Percentiles rank a stretch among this genome's conserved stretches.
phyloP scores from a whole-genome alignment of 139 green algal genomes.

The Axilococcus clingmanii region DNA sequence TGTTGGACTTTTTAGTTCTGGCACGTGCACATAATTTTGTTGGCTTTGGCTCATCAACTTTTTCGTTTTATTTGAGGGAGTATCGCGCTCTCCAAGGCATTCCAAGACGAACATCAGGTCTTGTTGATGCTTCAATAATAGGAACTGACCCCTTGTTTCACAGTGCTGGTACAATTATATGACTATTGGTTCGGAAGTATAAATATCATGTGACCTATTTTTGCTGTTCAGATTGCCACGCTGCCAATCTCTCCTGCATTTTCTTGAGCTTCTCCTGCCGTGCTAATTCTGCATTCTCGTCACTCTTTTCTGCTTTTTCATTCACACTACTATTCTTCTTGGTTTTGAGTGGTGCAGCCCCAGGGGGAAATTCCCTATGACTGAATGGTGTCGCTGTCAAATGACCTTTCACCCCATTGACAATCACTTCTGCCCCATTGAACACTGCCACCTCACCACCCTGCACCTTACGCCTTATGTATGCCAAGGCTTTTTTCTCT shows the following conservation, averaged over 20 bases:
- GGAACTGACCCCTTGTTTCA: too few species aligned
- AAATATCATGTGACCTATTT: slow-evolving; percentile 1
- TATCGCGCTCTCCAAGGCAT: too few species aligned
- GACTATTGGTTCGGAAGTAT: not conserved
- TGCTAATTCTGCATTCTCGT: slow-evolving; percentile 28
- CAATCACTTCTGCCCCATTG: slow-evolving; percentile 17
- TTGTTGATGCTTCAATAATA: too few species aligned
- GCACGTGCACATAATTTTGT: too few species aligned
- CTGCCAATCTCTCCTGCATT: slow-evolving; percentile 52
- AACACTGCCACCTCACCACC: slow-evolving; percentile 15
- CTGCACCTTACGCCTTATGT: slow-evolving; percentile 34
- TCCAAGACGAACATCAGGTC: too few species aligned
- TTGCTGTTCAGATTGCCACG: slow-evolving; percentile 17
- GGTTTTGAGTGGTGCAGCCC: not conserved
- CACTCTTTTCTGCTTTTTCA: slow-evolving; percentile 16
- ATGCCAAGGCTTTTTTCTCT: slow-evolving; percentile 41
- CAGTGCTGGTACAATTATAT: too few species aligned
- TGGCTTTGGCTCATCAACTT: too few species aligned
- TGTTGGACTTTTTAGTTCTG: too few species aligned
- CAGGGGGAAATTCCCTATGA: slow-evolving; percentile 1
- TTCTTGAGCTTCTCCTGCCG: slow-evolving; percentile 30
- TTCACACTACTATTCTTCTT: slow-evolving; percentile 1
- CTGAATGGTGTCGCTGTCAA: slow-evolving; percentile 6
- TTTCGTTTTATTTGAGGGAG: too few species aligned
- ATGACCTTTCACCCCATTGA: not conserved